Evolutionary conservation across 2,329 filamentous ascomycete genomes (phyloP), one percentile per base, ranked within the genome.

Genomic region (Domatiomyces globalis): DNA sequence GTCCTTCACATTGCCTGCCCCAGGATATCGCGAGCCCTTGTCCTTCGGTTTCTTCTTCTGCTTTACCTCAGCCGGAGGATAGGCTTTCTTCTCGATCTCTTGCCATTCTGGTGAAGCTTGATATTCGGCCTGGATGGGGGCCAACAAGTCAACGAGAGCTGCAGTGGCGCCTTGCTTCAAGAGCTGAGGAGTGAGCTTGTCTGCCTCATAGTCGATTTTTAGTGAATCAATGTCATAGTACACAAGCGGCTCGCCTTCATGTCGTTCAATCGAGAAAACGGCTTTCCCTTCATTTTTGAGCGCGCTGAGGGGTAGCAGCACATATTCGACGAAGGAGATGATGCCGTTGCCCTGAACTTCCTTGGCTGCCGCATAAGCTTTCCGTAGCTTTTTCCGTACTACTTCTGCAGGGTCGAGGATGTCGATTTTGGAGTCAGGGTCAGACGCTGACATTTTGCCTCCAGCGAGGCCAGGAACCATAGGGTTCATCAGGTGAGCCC

Each of bases 381-480:
- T 95, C 64, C 82, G 82, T 49, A 94, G 74, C 74, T 95, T 95
- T 73, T 84, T 87, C 60, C 76, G 73, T 12, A 96, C 84, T 1
- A 72, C 69, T 0, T 94, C 87, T 0, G 84, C 72, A 0, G 77
- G 59, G 63, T 96, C 92, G 17, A 96, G 78, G n/a, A 96, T 75
- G 64, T 96, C 92, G 58, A 96, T 94, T 71, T 95, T 95, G 63
- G 81, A 86, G 67, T 89, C 83, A 61, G 71, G 69, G 60, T 86
- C 83, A 53, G 79, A 77, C 18, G 74, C 68, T 54, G 70, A 74
- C 68, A 56, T 51, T 74, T 95, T 95, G 56, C 80, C 84, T 39
- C 87, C 83, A 58, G 77, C 74, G 9, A 96, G 73, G 42, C 92
- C 90, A 0, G 89, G 83, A 17, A 96, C 85, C 84, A 96, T 94